These are phyloP conservation scores for Stentor coeruleus DNA, from an alignment of 73 alveolate genomes.

Conservation along the genomic window DNA sequence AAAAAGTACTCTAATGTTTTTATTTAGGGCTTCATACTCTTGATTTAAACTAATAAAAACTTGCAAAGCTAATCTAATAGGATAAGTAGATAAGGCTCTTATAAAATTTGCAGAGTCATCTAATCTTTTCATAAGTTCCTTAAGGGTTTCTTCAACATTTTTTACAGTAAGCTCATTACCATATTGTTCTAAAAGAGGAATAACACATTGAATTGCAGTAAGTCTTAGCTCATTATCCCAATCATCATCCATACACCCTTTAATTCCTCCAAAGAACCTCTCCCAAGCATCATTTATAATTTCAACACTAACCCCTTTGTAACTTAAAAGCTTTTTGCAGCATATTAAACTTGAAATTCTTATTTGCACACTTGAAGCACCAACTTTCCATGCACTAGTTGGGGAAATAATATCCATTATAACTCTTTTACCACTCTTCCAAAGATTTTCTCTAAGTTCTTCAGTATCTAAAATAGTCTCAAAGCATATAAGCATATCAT, in stretches of 20 bases:
- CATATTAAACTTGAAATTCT: conserved; percentile 10
- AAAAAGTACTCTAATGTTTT: not conserved
- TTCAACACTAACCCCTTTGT: not conserved
- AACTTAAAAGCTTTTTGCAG: not conserved
- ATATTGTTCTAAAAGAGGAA: not conserved
- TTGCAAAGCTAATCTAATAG: not conserved
- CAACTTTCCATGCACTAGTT: conserved; percentile 19
- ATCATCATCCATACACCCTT: conserved; percentile 18
- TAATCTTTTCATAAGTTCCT: not conserved
- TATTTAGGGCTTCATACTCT: not conserved
- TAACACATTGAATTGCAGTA: not conserved
- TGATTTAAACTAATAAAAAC: not conserved
- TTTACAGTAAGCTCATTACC: not conserved
- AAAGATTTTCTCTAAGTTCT: not conserved
- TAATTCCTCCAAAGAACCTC: not conserved
- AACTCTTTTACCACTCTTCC: not conserved
- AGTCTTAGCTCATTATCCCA: conserved; percentile 18
- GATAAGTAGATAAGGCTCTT: not conserved
- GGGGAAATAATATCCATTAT: not conserved
- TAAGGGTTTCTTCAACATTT: not conserved
- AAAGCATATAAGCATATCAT: not conserved
- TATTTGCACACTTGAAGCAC: conserved; percentile 18
- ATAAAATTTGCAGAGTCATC: conserved; percentile 17
- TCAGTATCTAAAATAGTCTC: not conserved
- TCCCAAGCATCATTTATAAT: not conserved